A percentile compares a stretch with the other conserved stretches of the same genome.
Evolutionary conservation across 768 basidiomycete species (phyloP).

Genomic region (Tricholoma furcatifolium): DNA sequence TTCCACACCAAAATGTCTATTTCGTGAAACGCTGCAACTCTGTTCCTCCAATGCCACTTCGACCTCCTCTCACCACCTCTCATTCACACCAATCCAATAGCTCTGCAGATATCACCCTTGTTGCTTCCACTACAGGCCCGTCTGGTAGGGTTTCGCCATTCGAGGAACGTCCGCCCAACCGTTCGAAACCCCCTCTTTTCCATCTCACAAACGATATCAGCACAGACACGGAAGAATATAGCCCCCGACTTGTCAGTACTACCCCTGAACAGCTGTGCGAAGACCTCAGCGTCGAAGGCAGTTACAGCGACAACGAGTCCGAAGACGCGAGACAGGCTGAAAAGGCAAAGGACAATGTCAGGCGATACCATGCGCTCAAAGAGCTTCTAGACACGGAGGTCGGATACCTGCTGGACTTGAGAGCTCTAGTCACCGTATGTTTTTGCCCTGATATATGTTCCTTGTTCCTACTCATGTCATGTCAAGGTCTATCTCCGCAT

Average conservation of each 20-base stretch:
- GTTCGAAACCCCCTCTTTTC: constrained; percentile 31
- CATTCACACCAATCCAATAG: constrained; percentile 7
- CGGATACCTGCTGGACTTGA: constrained; percentile 77
- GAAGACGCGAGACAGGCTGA: constrained; percentile 29
- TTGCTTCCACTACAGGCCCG: constrained; percentile 6
- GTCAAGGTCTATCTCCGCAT: constrained; percentile 64
- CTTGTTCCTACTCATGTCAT: background rate
- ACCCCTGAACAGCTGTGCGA: constrained; percentile 17
- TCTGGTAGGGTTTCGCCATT: background rate
- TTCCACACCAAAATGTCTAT: constrained; percentile 27
- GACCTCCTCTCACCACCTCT: constrained; percentile 17
- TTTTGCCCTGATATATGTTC: constrained; percentile 1
- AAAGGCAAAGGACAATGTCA: constrained; percentile 43
- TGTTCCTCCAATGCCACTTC: constrained; percentile 34
- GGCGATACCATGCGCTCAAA: constrained; percentile 72
- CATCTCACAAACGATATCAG: constrained; percentile 27
- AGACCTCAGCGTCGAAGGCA: constrained; percentile 24
- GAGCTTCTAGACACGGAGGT: constrained; percentile 87
- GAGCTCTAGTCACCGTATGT: constrained; percentile 71
- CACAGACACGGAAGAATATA: constrained; percentile 30
- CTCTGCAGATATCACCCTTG: background rate
- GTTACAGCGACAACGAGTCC: constrained; percentile 25
- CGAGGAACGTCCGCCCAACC: constrained; percentile 7
- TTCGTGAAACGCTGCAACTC: constrained; percentile 39
- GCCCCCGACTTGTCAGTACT: constrained; percentile 12